These are phyloP conservation scores for Tetrapisispora nanseiensis DNA, from an alignment of 805 yeast genomes.

Conservation along the genomic window DNA sequence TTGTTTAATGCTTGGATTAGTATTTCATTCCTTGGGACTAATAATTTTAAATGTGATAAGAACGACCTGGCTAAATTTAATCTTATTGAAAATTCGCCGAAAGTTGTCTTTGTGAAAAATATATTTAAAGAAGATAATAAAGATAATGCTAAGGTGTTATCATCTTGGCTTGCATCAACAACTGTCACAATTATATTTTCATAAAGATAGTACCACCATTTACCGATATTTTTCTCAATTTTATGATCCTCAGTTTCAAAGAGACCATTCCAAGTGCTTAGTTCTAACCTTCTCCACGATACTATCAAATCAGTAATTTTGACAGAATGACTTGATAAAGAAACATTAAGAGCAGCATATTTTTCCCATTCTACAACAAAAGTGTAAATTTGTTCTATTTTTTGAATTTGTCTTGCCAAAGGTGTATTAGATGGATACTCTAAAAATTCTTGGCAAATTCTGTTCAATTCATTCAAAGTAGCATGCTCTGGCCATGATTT, in stretches of 20 bases:
- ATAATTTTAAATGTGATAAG: slow-evolving; percentile 37
- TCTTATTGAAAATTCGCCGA: slow-evolving; percentile 63
- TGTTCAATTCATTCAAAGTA: slow-evolving; percentile 57
- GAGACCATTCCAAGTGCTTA: slow-evolving; percentile 74
- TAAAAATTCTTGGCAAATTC: slow-evolving; percentile 58
- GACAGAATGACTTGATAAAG: slow-evolving; percentile 47
- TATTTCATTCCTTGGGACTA: slow-evolving; percentile 22
- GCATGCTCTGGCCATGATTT: slow-evolving; percentile 93
- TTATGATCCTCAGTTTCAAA: slow-evolving; percentile 53
- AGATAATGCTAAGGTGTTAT: slow-evolving; percentile 7
- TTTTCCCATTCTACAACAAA: slow-evolving; percentile 88
- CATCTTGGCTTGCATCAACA: slow-evolving; percentile 19
- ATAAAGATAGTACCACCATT: slow-evolving; percentile 88
- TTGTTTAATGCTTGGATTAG: slow-evolving; percentile 22
- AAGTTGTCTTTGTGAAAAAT: slow-evolving; percentile 64
- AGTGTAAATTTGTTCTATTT: slow-evolving; percentile 78
- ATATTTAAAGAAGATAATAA: slow-evolving; percentile 55
- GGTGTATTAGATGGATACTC: slow-evolving; percentile 58
- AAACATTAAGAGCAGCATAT: slow-evolving; percentile 71
- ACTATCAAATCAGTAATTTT: slow-evolving; percentile 61
- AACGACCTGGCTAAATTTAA: slow-evolving; percentile 58
- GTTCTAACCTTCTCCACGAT: slow-evolving; percentile 83
- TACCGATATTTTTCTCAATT: slow-evolving; percentile 44
- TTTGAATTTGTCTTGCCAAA: slow-evolving; percentile 64
- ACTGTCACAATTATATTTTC: slow-evolving; percentile 56